Percentiles rank a stretch among this genome's conserved stretches.
Evolutionary conservation across 176 grass and related monocot genomes (phyloP).

Genomic region (Aegilops bicornis): DNA sequence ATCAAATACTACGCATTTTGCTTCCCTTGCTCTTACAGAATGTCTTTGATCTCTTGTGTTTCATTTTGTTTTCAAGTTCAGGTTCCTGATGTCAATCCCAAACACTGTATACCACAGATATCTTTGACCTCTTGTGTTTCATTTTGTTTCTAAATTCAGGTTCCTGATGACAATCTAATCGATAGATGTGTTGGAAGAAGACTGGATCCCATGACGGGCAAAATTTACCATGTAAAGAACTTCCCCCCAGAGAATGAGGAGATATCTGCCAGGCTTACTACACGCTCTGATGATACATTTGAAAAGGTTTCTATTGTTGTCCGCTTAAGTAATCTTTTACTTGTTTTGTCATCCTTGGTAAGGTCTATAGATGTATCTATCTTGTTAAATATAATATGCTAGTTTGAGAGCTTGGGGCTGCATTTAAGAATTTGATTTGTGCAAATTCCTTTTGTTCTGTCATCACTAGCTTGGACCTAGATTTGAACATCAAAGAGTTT

Average conservation of each 20-base stretch:
- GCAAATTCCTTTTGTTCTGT: background rate
- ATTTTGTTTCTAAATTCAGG: conserved; percentile 60
- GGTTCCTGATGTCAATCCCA: conserved; percentile 76
- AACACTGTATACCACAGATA: background rate
- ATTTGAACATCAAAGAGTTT: background rate
- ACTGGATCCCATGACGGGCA: conserved; percentile 78
- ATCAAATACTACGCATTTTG: background rate
- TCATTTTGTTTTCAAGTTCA: conserved; percentile 49
- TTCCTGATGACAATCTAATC: conserved; percentile 87
- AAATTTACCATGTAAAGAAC: conserved; percentile 94
- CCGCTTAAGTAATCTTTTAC: background rate
- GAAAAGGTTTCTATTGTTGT: conserved; percentile 60
- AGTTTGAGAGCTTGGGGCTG: background rate
- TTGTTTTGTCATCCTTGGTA: conserved; percentile 2
- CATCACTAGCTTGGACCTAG: background rate
- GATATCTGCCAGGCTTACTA: conserved; percentile 65
- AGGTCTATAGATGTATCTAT: background rate
- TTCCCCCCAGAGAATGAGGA: conserved; percentile 79
- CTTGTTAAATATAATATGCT: conserved; percentile 18
- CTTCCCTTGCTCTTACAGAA: background rate
- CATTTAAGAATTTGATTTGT: background rate
- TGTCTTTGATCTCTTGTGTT: conserved; percentile 23
- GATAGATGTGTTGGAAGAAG: conserved; percentile 97
- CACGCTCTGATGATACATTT: conserved; percentile 76
- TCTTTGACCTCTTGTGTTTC: conserved; percentile 26